Evolutionary conservation across 495 filamentous ascomycete species (phyloP).

Genomic region (Usnea hakonensis): DNA sequence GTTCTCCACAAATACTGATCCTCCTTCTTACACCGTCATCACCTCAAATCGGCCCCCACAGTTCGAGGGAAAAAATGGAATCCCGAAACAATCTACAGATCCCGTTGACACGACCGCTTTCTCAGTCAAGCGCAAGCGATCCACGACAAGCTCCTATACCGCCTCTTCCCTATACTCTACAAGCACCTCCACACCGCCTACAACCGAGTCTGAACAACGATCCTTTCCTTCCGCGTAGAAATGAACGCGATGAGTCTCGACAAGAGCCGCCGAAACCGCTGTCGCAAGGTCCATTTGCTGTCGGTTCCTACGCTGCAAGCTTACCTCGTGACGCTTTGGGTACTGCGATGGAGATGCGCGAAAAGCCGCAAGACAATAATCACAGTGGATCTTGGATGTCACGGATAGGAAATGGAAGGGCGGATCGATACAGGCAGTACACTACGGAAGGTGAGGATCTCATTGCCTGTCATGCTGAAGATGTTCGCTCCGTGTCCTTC

Average conservation of each 20-base stretch:
- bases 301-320: not conserved
- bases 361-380: slow-evolving; percentile 4
- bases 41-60: not conserved
- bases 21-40: not conserved
- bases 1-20: not conserved
- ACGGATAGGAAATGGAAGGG: slow-evolving; percentile 5
- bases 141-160: slow-evolving; percentile 20
- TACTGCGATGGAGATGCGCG: slow-evolving; percentile 2
- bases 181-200: slow-evolving; percentile 3
- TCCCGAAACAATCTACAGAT: slow-evolving; percentile 9
- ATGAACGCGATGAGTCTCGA: slow-evolving; percentile 7
- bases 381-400: slow-evolving; percentile 1
- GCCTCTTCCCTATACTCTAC: slow-evolving; percentile 19
- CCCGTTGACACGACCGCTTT: slow-evolving; percentile 15
- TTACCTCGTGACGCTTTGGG: not conserved
- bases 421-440: slow-evolving; percentile 10
- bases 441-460: slow-evolving; percentile 7
- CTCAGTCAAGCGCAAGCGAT: slow-evolving; percentile 15
- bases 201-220: slow-evolving; percentile 10
- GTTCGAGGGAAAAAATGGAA: slow-evolving; percentile 13
- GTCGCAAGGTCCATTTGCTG: not conserved
- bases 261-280: slow-evolving; percentile 2
- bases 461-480: not conserved
- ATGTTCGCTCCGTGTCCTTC: not conserved
- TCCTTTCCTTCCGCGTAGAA: slow-evolving; percentile 13